phyloP scores from a whole-genome alignment of 129 eudicot genomes.

The Ambrosia artemisiifolia region DNA sequence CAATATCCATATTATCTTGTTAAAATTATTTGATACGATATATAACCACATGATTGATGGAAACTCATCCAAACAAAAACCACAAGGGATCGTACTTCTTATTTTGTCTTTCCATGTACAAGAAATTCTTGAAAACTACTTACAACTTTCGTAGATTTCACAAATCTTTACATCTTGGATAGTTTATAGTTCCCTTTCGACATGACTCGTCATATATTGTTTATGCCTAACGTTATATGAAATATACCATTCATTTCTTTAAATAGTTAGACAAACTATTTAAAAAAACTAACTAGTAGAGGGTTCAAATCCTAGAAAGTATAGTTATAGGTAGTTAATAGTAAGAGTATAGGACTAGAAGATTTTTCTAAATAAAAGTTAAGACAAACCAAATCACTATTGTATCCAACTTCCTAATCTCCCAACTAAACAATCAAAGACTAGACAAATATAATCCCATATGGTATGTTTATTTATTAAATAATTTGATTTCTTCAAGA shows the following conservation, averaged over 20 bases:
- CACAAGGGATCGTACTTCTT: background rate
- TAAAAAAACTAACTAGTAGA: no score
- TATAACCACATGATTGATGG: background rate
- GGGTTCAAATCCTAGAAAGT: no score
- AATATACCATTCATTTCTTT: background rate
- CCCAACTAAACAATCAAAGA: background rate
- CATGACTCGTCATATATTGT: constrained; percentile 1
- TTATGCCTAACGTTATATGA: background rate
- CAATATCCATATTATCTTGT: background rate
- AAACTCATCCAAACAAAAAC: background rate
- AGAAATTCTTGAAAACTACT: background rate
- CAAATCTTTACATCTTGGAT: background rate
- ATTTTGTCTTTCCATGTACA: background rate
- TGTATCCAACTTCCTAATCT: background rate
- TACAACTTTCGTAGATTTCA: background rate
- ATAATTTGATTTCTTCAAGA: background rate
- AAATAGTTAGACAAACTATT: background rate
- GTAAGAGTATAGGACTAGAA: no score
- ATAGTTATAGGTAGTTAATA: no score
- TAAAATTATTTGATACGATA: background rate
- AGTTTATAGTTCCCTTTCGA: background rate
- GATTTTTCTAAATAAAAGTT: no score
- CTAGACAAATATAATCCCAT: background rate
- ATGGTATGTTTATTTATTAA: background rate
- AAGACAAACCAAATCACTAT: background rate